phyloP scores from a whole-genome alignment of 768 basidiomycete genomes.

The Zangia roseola region DNA sequence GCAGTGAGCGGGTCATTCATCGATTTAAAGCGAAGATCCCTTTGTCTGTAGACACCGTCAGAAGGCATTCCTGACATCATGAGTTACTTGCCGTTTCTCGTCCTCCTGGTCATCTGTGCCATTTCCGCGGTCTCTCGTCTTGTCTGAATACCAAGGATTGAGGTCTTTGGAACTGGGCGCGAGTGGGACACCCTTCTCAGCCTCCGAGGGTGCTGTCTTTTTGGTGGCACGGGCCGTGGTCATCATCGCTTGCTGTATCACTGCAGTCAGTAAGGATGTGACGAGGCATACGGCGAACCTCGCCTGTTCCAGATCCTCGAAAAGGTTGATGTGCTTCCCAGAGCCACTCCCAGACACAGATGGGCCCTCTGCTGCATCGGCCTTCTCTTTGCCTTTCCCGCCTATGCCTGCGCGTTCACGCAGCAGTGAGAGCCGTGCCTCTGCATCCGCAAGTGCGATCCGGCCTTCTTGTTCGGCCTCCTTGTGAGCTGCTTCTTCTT shows the following conservation, averaged over 20 bases:
- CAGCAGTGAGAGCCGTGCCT: conserved; percentile 68
- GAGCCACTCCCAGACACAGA: conserved; percentile 25
- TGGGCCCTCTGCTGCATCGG: conserved; percentile 27
- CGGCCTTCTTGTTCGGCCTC: conserved; percentile 73
- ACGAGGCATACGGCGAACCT: conserved; percentile 9
- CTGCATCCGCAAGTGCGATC: conserved; percentile 76
- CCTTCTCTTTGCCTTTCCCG: conserved; percentile 37
- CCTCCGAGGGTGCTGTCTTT: conserved; percentile 47
- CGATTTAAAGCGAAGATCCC: conserved; percentile 63
- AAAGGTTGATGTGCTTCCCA: conserved; percentile 78
- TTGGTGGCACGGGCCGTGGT: conserved; percentile 49
- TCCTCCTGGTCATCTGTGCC: conserved; percentile 32
- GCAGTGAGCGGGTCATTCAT: conserved; percentile 71
- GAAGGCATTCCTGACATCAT: not conserved
- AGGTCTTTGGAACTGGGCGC: conserved; percentile 77
- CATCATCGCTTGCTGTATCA: conserved; percentile 41
- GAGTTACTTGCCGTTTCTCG: conserved; percentile 36
- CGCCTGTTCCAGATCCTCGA: conserved; percentile 76
- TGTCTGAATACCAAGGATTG: conserved; percentile 70
- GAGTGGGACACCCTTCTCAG: conserved; percentile 70
- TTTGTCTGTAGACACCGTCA: conserved; percentile 41
- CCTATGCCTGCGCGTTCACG: conserved; percentile 58
- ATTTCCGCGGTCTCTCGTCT: conserved; percentile 20
- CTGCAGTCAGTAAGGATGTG: not conserved
- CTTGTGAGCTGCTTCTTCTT: conserved; percentile 69